Base-by-base conservation (phyloP, 108 stramenopile species). In the Cyclotella sp. region DNA sequence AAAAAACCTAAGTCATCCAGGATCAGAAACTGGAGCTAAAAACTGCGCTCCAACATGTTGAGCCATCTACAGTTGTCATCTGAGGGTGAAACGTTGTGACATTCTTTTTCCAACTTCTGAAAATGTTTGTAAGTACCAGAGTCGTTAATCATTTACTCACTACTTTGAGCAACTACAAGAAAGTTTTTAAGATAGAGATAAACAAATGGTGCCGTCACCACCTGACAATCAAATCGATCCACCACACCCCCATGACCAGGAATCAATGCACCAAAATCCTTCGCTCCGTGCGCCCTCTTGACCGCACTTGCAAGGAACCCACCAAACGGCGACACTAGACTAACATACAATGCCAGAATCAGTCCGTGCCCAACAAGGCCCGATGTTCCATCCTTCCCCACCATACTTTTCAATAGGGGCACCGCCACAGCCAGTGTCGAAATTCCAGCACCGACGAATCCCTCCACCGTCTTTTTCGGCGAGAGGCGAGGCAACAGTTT, bases 201-300 rank as follows among this genome's bases (percentile, higher is more conserved):
- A 26, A 94, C 90, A 74, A 97, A 93, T n/a, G 94, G 93, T 58
- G 94, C 97, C 34, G 97, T 90, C 43, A 98, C 73, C 52, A 98
- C 69, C 64, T 98, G 97, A 74, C 98, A 99, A 80, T 99, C 98
- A 79, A 99, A 89, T 41, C 98, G 89, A 83, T 99, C 98, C n/a
- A 95, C 93, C 28, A 98, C 84, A 65, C 99, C 99, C 5, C 99
- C 99, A 77, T 99, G 99, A 28, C 98, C 99, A 6, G 98, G 99
- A 52, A 99, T 97, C 61, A 97, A 71, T 8, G 86, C 82, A 55
- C 93, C 99, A 79, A 99, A 99, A 77, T 99, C 99, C 77, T 99
- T 99, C 65, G 96, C 82, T 14, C 91, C 94, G 73, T 98, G 97
- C 19, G 99, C 97, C 21, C 99, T 88, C 78, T 99, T 99, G 21